Evolutionary conservation across 495 filamentous ascomycete species (phyloP), one percentile per base, ranked within the genome.

Genomic region (Friedmanniomyces simplex): DNA sequence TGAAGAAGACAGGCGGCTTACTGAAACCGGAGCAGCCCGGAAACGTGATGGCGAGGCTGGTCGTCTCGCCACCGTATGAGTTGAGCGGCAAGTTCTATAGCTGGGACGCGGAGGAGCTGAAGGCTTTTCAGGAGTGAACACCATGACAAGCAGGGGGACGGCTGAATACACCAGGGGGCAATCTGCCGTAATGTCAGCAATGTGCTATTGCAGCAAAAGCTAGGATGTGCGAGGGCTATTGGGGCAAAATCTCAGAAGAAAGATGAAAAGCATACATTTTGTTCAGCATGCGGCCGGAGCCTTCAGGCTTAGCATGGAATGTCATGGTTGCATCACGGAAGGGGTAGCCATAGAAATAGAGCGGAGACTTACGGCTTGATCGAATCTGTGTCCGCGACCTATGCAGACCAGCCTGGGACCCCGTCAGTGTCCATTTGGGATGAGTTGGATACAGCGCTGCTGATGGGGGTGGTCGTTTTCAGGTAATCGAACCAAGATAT

Each of bases 221-320:
- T 25, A 37, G 16, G 22, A 26, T 41, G 2, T 48, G 51, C 22
- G 37, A 39, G 24, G 1, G 45, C n/a, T 6, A 49, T 32, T 32
- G 28, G 28, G 46, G 6, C 12, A n/a, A 11, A 2, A 4, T 8
- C 70, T 95, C 89, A 95, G 89, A 76, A 79, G 88, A 93, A 91
- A 93, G 88, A 91, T 93, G 89, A 94, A 94, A 94, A 93, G 85
- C 77, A 79, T 71, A 73, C 81, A 85, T 81, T 79, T 77, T 76
- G 71, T 74, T 77, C 81, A 87, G 83, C 83, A 90, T 83, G 77
- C 79, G 73, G 67, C 69, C 45, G 66, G 16, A 58, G 73, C 72
- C 81, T 86, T 95, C 87, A 82, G 88, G 73, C 77, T 89, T 91
- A 91, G 87, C 87, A 91, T 90, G 87, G 86, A 89, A 86, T 77